Evolutionary conservation across 2,329 filamentous ascomycete genomes (phyloP).

Genomic region (Neofusicoccum kwambonambiense): DNA sequence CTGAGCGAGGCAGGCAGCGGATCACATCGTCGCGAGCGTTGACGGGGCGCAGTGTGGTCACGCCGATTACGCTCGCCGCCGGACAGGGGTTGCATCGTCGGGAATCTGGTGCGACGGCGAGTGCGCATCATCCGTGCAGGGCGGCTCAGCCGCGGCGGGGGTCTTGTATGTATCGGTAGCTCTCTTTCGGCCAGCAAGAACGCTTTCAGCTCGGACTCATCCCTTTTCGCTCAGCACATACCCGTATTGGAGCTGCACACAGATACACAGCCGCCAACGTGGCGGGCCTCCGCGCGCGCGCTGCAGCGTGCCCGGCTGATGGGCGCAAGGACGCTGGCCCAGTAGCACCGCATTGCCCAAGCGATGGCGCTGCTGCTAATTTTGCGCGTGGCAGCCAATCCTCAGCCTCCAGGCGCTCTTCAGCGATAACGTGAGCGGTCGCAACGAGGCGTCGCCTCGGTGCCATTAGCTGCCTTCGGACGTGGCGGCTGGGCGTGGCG

Average conservation of each 20-base stretch:
- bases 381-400: constrained; percentile 18
- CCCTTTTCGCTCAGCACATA: constrained; percentile 24
- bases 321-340: neutral
- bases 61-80: neutral
- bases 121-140: constrained; percentile 26
- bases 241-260: constrained; percentile 13
- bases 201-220: constrained; percentile 22
- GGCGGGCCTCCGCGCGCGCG: constrained; percentile 3
- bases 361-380: constrained; percentile 18
- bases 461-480: constrained; percentile 10
- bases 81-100: neutral
- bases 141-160: constrained; percentile 33
- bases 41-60: neutral
- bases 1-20: constrained; percentile 50
- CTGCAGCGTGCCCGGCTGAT: neutral
- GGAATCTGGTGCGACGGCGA: constrained; percentile 21
- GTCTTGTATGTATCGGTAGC: constrained; percentile 33
- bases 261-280: constrained; percentile 9
- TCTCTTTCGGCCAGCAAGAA: constrained; percentile 20
- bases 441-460: constrained; percentile 6
- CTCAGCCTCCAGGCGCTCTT: constrained; percentile 5
- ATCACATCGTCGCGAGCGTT: neutral
- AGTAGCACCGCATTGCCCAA: neutral
- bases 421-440: constrained; percentile 16
- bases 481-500: constrained; percentile 16